Conservation (phyloP, 768 basidiomycete genomes). For the Amylocystis lapponica region DNA sequence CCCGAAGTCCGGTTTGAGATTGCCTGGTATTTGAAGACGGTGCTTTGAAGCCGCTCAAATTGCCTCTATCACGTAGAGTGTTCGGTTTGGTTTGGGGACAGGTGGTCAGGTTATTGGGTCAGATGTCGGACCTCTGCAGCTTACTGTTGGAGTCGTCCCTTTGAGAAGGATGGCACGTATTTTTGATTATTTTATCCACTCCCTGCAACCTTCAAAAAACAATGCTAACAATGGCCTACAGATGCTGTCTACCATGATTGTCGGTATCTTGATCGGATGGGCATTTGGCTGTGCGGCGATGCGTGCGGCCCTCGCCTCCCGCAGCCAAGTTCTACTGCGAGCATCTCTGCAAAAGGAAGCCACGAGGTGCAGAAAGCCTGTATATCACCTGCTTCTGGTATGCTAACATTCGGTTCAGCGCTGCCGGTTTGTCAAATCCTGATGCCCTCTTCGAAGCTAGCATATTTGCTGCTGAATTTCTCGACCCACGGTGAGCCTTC, state of each 20-base stretch:
- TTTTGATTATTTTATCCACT: neutral
- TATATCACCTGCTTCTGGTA: neutral
- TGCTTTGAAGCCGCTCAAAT: too few relatives aligned
- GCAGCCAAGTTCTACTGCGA: slow-evolving; percentile 28
- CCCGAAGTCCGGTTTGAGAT: too few relatives aligned
- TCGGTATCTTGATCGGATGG: slow-evolving; percentile 49
- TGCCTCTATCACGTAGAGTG: too few relatives aligned
- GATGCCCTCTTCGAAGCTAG: slow-evolving; percentile 31
- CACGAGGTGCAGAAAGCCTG: slow-evolving; percentile 21
- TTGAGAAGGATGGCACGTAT: neutral
- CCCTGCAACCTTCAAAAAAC: too few relatives aligned
- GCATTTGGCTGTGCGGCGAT: slow-evolving; percentile 49
- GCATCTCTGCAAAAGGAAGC: slow-evolving; percentile 22
- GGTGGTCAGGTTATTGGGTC: too few relatives aligned
- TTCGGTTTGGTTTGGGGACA: too few relatives aligned
- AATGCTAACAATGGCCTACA: slow-evolving; percentile 12
- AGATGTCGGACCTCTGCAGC: neutral
- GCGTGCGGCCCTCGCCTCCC: slow-evolving; percentile 39
- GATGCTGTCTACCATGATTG: slow-evolving; percentile 37
- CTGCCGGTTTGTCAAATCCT: slow-evolving; percentile 33
- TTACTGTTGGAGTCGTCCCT: neutral
- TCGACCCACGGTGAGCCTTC: slow-evolving; percentile 33
- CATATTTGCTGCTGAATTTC: slow-evolving; percentile 45
- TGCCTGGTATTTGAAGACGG: too few relatives aligned
- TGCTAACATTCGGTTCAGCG: slow-evolving; percentile 15